Evolutionary conservation across 352 stramenopile species (phyloP).

Genomic region (Phytophthora rubi): DNA sequence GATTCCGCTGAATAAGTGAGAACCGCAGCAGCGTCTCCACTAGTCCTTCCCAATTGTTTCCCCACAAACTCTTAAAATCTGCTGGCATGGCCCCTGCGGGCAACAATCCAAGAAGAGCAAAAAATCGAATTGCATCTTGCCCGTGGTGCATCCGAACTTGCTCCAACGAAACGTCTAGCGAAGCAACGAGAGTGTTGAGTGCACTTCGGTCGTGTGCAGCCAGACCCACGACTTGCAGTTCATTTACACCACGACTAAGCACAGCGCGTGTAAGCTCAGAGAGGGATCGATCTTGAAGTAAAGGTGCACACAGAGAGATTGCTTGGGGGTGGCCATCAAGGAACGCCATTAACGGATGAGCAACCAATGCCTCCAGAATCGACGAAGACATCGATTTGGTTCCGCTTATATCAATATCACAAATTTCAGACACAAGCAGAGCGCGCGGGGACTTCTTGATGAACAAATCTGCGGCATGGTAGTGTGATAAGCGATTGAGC

Average conservation of each 20-base stretch:
- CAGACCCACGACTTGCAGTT: slow-evolving; percentile 71
- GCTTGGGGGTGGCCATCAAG: slow-evolving; percentile 83
- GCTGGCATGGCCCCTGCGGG: slow-evolving; percentile 76
- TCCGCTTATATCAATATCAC: slow-evolving; percentile 46
- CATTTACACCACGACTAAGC: slow-evolving; percentile 69
- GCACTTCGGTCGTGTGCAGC: slow-evolving; percentile 71
- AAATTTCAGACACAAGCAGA: slow-evolving; percentile 72
- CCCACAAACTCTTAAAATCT: slow-evolving; percentile 83
- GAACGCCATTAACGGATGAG: slow-evolving; percentile 82
- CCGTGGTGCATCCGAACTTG: slow-evolving; percentile 76
- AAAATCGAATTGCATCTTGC: slow-evolving; percentile 76
- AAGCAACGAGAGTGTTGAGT: slow-evolving; percentile 81
- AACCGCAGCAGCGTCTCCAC: slow-evolving; percentile 77
- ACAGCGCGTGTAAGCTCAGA: slow-evolving; percentile 78
- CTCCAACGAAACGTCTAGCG: slow-evolving; percentile 73
- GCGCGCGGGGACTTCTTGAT: slow-evolving; percentile 78
- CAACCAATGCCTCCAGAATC: slow-evolving; percentile 64
- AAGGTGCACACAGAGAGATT: slow-evolving; percentile 76
- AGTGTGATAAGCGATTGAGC: slow-evolving; percentile 74
- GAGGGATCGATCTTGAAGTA: slow-evolving; percentile 78
- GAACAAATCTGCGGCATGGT: slow-evolving; percentile 77
- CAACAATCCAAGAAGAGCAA: slow-evolving; percentile 71
- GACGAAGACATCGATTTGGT: slow-evolving; percentile 39
- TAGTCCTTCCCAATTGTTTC: slow-evolving; percentile 62
- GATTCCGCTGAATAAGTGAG: slow-evolving; percentile 78